Percentiles rank a stretch among this genome's conserved stretches.
These are phyloP conservation scores for Pichia sporocuriosa DNA, from an alignment of 805 yeast genomes.

Conservation along the genomic window DNA sequence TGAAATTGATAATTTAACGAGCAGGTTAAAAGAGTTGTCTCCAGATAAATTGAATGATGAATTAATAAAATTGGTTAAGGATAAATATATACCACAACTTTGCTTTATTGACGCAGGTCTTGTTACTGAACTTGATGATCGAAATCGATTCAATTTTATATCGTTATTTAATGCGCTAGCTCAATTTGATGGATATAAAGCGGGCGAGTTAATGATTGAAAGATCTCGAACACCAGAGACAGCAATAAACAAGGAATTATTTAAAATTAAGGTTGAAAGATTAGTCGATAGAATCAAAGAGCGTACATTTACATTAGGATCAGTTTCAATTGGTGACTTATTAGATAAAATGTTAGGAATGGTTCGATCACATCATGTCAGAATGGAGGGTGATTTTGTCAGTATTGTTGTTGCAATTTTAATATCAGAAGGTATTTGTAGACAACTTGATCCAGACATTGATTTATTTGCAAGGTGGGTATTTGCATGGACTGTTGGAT, in stretches of 20 bases:
- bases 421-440: constrained; percentile 88
- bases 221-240: constrained; percentile 93
- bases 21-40: constrained; percentile 32
- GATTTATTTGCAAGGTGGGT: constrained; percentile 96
- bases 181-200: constrained; percentile 86
- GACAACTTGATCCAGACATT: constrained; percentile 86
- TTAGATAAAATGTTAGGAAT: constrained; percentile 79
- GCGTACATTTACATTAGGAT: constrained; percentile 87
- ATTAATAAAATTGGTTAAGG: constrained; percentile 38
- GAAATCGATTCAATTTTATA: constrained; percentile 76
- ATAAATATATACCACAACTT: constrained; percentile 74
- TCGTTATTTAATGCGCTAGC: constrained; percentile 85
- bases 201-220: constrained; percentile 94
- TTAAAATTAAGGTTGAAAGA: constrained; percentile 80
- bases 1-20: constrained; percentile 41
- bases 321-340: constrained; percentile 85
- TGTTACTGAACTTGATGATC: constrained; percentile 78
- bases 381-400: constrained; percentile 96
- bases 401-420: constrained; percentile 93
- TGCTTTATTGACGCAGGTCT: constrained; percentile 92
- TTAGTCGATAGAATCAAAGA: constrained; percentile 75
- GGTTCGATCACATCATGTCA: constrained; percentile 92
- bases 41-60: constrained; percentile 32
- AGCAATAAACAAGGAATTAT: constrained; percentile 74
- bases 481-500: constrained; percentile 38